phyloP scores from a whole-genome alignment of 306 rosid genomes.

The Trichosanthes truncata region DNA sequence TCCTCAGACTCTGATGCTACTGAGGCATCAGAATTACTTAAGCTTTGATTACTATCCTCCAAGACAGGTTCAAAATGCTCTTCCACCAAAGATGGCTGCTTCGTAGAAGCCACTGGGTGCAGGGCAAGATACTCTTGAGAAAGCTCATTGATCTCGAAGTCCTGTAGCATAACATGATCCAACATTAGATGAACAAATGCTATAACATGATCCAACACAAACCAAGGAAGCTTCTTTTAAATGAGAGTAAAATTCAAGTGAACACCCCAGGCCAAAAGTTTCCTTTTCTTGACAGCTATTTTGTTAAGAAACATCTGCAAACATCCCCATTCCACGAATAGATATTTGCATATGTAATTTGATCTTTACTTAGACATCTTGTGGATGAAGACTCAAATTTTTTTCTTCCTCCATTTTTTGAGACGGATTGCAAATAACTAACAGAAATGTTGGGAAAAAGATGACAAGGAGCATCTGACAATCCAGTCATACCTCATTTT shows the following conservation, averaged over 20 bases:
- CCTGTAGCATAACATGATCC: constrained; percentile 22
- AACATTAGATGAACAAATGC: background rate
- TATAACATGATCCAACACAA: background rate
- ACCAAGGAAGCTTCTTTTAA: background rate
- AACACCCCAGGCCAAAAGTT: background rate
- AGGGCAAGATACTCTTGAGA: constrained; percentile 68
- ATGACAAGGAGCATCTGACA: constrained; percentile 1
- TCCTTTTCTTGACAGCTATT: background rate
- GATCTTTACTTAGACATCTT: background rate
- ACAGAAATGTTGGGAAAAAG: background rate
- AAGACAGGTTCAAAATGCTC: constrained; percentile 73
- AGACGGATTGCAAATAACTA: background rate
- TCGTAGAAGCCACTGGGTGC: constrained; percentile 75
- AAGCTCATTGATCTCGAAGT: constrained; percentile 55
- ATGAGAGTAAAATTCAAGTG: background rate
- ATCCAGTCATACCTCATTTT: constrained; percentile 38
- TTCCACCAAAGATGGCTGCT: constrained; percentile 55
- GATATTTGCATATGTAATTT: background rate
- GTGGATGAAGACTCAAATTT: background rate
- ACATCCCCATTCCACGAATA: background rate
- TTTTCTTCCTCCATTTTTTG: background rate
- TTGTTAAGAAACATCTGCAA: background rate
- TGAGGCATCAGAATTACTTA: constrained; percentile 44
- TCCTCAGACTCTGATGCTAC: constrained; percentile 29
- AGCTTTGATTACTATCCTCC: constrained; percentile 48